Evolutionary conservation across 768 basidiomycete species (phyloP).

Genomic region (Pisolithus orientalis): DNA sequence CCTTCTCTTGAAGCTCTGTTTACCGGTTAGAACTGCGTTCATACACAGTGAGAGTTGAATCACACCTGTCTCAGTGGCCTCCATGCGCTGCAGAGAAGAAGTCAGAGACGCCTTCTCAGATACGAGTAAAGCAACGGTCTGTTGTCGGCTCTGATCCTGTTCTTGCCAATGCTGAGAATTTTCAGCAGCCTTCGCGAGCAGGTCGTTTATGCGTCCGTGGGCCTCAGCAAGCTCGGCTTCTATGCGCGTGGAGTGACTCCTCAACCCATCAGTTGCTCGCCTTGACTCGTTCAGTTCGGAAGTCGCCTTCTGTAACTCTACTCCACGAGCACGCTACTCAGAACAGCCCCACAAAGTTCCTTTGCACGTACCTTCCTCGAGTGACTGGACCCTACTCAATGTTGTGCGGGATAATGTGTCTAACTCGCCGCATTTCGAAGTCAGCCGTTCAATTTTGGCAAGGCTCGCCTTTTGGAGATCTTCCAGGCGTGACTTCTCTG

Average conservation of each 20-base stretch:
- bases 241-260: constrained; percentile 8
- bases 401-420: constrained; percentile 9
- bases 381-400: constrained; percentile 4
- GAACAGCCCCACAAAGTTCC: constrained; percentile 23
- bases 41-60: constrained; percentile 1
- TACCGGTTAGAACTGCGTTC: neutral
- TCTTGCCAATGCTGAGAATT: constrained; percentile 19
- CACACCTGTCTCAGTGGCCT: constrained; percentile 57
- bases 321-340: constrained; percentile 14
- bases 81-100: constrained; percentile 52
- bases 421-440: constrained; percentile 5
- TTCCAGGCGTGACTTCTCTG: constrained; percentile 21
- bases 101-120: constrained; percentile 61
- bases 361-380: constrained; percentile 18
- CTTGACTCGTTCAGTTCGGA: constrained; percentile 13
- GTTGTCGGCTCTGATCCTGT: constrained; percentile 52
- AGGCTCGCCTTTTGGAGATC: constrained; percentile 5
- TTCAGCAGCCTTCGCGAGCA: constrained; percentile 9
- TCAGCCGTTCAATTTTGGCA: constrained; percentile 13
- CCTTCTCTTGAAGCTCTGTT: constrained; percentile 41
- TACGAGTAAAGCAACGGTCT: constrained; percentile 72
- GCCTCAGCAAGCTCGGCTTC: constrained; percentile 19
- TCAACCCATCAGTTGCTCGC: constrained; percentile 7
- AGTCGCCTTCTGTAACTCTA: constrained; percentile 15
- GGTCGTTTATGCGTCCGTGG: constrained; percentile 13